A percentile compares a stretch with the other conserved stretches of the same genome.
phyloP scores from a whole-genome alignment of 208 protist genomes.

The Phytomonas francai region DNA sequence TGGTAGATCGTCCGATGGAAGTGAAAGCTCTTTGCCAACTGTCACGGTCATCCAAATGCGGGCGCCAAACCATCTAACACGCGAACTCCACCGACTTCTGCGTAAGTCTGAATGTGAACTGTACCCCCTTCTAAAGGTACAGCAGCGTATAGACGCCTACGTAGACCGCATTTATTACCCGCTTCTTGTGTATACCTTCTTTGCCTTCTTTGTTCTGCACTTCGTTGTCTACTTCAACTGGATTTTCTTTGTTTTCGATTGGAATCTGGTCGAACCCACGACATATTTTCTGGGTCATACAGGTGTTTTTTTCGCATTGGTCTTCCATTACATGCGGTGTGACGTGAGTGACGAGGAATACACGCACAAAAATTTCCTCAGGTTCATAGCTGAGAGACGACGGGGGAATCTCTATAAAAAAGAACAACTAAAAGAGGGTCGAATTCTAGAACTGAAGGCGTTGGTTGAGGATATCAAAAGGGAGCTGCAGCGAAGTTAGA shows the following conservation, averaged over 20 bases:
- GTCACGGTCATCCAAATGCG: background rate
- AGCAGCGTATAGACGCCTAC: constrained; percentile 30
- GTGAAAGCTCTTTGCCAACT: background rate
- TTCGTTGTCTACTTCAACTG: constrained; percentile 74
- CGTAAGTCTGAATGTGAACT: background rate
- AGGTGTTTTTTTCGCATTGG: constrained; percentile 38
- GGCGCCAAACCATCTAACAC: background rate
- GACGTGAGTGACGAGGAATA: constrained; percentile 24
- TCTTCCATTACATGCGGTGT: constrained; percentile 62
- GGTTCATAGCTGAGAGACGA: constrained; percentile 21
- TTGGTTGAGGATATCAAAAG: constrained; percentile 20
- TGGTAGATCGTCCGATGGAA: background rate
- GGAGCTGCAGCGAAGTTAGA: constrained; percentile 17
- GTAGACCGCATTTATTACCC: constrained; percentile 32
- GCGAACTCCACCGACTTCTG: background rate
- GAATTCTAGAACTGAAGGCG: constrained; percentile 25
- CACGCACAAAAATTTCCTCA: constrained; percentile 48
- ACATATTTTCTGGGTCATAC: constrained; percentile 82
- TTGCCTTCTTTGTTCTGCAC: constrained; percentile 37
- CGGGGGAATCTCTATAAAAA: constrained; percentile 28
- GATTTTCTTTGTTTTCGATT: constrained; percentile 86
- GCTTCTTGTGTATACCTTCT: constrained; percentile 33
- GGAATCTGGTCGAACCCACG: constrained; percentile 80
- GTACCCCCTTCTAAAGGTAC: constrained; percentile 15
- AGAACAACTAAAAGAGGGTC: constrained; percentile 21